These are phyloP conservation scores for Ambrosiella beaveri DNA, from an alignment of 2,329 filamentous ascomycete species.

Conservation along the genomic window DNA sequence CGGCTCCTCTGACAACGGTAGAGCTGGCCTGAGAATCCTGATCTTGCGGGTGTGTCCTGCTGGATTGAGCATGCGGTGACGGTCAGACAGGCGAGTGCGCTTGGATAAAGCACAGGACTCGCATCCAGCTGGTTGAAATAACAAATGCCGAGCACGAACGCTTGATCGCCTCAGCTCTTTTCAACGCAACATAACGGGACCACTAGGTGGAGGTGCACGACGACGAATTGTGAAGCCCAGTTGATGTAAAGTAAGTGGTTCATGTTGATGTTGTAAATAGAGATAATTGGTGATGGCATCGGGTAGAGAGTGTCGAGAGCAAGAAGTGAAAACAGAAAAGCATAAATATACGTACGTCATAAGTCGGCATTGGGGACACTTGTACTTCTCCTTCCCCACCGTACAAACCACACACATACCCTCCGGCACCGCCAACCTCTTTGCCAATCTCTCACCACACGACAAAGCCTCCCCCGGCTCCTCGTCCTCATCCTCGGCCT, in stretches of 20 bases:
- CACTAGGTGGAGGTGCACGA: background rate
- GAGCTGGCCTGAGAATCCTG: background rate
- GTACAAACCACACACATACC: slow-evolving; percentile 35
- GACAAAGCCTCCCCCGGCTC: background rate
- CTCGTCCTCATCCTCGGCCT: background rate
- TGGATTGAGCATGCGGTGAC: background rate
- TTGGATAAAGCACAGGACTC: background rate
- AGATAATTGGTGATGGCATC: no score
- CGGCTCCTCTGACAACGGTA: background rate
- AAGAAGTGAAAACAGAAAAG: background rate
- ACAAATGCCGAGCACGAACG: background rate
- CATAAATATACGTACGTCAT: slow-evolving; percentile 34
- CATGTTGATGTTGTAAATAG: no score
- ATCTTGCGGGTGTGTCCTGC: background rate
- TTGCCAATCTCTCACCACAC: background rate
- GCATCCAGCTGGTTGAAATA: background rate
- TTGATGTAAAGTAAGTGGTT: no score
- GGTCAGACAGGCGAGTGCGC: background rate
- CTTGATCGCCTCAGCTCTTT: background rate
- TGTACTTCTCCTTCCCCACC: slow-evolving; percentile 38
- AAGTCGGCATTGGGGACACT: slow-evolving; percentile 40
- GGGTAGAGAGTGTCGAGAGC: no score
- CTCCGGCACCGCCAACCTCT: background rate
- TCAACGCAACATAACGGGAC: background rate
- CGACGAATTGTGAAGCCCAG: no score